Evolutionary conservation across 1,284 basidiomycete species (phyloP).

Genomic region (Ceratobasidium sp.): DNA sequence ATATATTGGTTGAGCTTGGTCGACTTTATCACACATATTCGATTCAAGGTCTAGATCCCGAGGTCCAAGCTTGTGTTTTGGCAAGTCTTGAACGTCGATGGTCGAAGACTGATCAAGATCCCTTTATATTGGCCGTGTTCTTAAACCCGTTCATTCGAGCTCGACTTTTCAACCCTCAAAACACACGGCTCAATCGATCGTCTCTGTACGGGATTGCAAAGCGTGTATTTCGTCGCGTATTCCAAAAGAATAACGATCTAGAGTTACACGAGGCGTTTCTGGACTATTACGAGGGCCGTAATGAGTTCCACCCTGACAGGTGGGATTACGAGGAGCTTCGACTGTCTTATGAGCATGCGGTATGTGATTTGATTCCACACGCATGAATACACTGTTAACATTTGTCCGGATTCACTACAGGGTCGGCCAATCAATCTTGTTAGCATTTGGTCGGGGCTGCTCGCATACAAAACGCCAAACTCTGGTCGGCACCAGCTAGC

Average conservation of each 20-base stretch:
- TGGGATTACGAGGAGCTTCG: slow-evolving; percentile 16
- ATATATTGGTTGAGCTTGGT: slow-evolving; percentile 53
- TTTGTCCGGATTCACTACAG: not conserved
- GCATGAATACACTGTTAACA: no score
- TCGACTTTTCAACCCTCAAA: slow-evolving; percentile 26
- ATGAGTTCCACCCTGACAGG: slow-evolving; percentile 17
- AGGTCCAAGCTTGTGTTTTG: slow-evolving; percentile 46
- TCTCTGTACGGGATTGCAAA: not conserved
- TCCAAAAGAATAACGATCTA: not conserved
- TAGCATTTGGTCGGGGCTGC: not conserved
- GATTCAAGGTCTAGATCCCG: not conserved
- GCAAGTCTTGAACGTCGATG: slow-evolving; percentile 54
- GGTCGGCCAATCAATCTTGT: slow-evolving; percentile 2
- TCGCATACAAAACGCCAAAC: slow-evolving; percentile 4
- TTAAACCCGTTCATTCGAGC: slow-evolving; percentile 49
- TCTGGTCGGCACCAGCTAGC: slow-evolving; percentile 43
- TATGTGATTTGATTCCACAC: not conserved
- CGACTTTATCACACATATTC: slow-evolving; percentile 45
- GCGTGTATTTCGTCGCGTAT: slow-evolving; percentile 9
- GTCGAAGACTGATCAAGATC: slow-evolving; percentile 54
- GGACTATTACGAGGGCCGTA: not conserved
- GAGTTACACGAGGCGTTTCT: slow-evolving; percentile 4
- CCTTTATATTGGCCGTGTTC: slow-evolving; percentile 54
- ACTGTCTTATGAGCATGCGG: not conserved
- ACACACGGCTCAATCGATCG: not conserved